Base-by-base conservation (phyloP, 495 filamentous ascomycete genomes). In the Daldinia vernicosa region DNA sequence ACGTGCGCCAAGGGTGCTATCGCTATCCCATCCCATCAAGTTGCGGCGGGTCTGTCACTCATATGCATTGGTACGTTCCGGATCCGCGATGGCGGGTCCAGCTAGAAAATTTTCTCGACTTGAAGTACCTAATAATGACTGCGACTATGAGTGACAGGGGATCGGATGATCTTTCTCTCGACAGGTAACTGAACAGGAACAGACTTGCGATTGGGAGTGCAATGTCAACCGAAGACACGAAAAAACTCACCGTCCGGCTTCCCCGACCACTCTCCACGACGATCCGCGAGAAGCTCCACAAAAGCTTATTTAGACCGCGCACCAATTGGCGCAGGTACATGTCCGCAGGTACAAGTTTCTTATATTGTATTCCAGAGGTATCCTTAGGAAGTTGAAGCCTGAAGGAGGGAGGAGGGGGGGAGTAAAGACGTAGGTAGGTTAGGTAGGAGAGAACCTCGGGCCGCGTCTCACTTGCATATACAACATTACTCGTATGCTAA, bases 301-400 rank as follows among this genome's bases (percentile, higher is more conserved):
- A 77, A 75, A 75, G 73, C 75, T 77, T 77, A 75, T 71, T 73
- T 75, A 40, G 70, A 75, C 75, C 63, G 67, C 71, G 71, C 24
- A 67, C 54, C 59, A 63, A 63, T 60, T 67, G 55, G 57, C 51
- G 30, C 5, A 30, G 35, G 43, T 47, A 52, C 32, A 12, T 43
- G 39, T 43, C 39, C 39, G 53, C 27, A 12, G 32, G 27, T 51
- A 58, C n/a, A 57, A 27, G 40, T 30, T 39, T 33, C 17, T 24
- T 24, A 19, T 15, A 11, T 57, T 62, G 58, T 57, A 53, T 47
- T 35, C 22, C 12, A 32, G 22, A 60, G 28, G 54, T 57, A 40
- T 22, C 17, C 17, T 52, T 27, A 24, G 33, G n/a, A 26, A 19
- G 32, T 15, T 27, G 54, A 39, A 40, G n/a, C n/a, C n/a, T n/a